phyloP scores from a whole-genome alignment of 306 rosid species.

The Phaseolus lunatus region DNA sequence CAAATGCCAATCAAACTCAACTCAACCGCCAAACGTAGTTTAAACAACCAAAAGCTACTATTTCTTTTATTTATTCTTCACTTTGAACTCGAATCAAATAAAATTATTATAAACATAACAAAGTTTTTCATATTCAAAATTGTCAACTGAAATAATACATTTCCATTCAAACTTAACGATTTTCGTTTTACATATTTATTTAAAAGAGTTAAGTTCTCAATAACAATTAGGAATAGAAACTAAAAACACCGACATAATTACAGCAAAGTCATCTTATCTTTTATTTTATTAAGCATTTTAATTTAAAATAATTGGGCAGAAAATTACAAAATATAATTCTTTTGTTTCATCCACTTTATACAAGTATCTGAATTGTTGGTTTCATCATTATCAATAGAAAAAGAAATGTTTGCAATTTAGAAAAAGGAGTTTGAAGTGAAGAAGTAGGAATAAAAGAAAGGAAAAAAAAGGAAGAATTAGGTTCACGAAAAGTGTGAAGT shows the following conservation, averaged over 20 bases:
- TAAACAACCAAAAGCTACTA: neutral
- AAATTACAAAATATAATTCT: neutral
- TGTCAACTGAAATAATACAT: too few species aligned
- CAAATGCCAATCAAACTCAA: too few species aligned
- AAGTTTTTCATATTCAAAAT: too few species aligned
- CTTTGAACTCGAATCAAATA: neutral
- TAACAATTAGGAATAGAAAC: neutral
- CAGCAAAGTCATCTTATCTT: too few species aligned
- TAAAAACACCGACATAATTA: too few species aligned
- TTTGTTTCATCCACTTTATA: neutral
- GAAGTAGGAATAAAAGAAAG: neutral
- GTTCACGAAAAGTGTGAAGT: neutral
- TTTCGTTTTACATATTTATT: too few species aligned
- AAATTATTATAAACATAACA: too few species aligned
- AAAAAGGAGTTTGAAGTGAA: neutral
- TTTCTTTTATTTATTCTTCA: too few species aligned
- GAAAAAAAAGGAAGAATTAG: slow-evolving; percentile 2
- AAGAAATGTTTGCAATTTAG: neutral
- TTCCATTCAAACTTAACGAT: too few species aligned
- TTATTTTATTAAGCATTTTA: too few species aligned
- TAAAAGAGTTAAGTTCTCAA: neutral
- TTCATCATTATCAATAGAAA: neutral
- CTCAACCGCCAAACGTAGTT: too few species aligned
- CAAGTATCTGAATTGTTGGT: neutral
- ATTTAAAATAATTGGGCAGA: too few species aligned